Conservation (phyloP, 2,329 filamentous ascomycete genomes). For the Ophiocordyceps camponoti-leonardi region DNA sequence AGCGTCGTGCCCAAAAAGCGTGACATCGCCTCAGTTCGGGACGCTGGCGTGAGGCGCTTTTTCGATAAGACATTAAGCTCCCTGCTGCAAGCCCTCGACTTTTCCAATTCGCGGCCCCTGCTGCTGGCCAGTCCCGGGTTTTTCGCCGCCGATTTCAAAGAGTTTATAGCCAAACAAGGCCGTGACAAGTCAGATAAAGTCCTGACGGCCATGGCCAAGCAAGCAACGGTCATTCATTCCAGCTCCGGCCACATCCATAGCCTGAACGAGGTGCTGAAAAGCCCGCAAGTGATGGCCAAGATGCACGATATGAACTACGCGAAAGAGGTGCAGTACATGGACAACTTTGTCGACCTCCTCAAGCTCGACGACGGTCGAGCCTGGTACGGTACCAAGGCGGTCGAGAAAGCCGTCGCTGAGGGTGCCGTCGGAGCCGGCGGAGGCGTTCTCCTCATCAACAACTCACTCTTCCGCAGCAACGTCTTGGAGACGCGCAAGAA, state of each 20-base stretch:
- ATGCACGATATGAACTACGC: slow-evolving; percentile 81
- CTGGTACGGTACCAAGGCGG: slow-evolving; percentile 76
- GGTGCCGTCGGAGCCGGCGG: slow-evolving; percentile 80
- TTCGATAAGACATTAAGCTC: slow-evolving; percentile 62
- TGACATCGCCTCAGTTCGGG: slow-evolving; percentile 44
- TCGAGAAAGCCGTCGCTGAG: slow-evolving; percentile 66
- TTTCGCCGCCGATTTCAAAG: slow-evolving; percentile 63
- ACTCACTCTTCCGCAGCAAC: slow-evolving; percentile 71
- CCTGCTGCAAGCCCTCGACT: slow-evolving; percentile 62
- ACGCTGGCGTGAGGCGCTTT: slow-evolving; percentile 56
- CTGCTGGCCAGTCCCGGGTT: slow-evolving; percentile 84
- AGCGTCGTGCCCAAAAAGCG: slow-evolving; percentile 51
- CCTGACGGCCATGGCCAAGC: slow-evolving; percentile 42
- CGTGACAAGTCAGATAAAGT: slow-evolving; percentile 46
- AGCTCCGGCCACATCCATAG: slow-evolving; percentile 77
- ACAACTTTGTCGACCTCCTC: slow-evolving; percentile 62
- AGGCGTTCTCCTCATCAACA: slow-evolving; percentile 71
- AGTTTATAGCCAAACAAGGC: slow-evolving; percentile 49
- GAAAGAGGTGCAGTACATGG: slow-evolving; percentile 68
- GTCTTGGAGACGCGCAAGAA: slow-evolving; percentile 59
- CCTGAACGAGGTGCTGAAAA: slow-evolving; percentile 73
- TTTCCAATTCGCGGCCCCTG: slow-evolving; percentile 50
- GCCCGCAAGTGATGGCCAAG: slow-evolving; percentile 56
- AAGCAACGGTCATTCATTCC: slow-evolving; percentile 62
- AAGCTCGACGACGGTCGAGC: slow-evolving; percentile 74